Evolutionary conservation across 2,329 filamentous ascomycete species (phyloP).

Genomic region (Endothia cerciana): DNA sequence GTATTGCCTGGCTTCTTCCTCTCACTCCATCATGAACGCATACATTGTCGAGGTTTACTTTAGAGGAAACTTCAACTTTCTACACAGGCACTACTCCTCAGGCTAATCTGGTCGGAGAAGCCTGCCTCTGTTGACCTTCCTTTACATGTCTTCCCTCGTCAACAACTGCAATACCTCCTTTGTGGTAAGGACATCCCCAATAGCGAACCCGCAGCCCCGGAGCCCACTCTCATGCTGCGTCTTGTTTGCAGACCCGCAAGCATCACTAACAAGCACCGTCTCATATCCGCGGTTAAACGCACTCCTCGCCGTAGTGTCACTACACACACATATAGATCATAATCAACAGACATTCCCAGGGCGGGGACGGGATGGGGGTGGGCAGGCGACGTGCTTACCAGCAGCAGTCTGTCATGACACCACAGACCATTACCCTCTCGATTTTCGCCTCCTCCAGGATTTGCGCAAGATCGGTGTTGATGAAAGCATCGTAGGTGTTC

Average conservation of each 20-base stretch:
- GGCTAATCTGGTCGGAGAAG: background rate
- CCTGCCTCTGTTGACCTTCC: background rate
- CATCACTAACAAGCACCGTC: conserved; percentile 45
- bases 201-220: conserved; percentile 40
- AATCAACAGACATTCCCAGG: background rate
- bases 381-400: conserved; percentile 28
- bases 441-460: conserved; percentile 35
- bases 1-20: background rate
- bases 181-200: conserved; percentile 33
- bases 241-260: conserved; percentile 40
- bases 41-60: no score
- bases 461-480: conserved; percentile 39
- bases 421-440: conserved; percentile 42
- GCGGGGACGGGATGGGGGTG: background rate
- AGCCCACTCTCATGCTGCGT: conserved; percentile 40
- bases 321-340: background rate
- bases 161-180: background rate
- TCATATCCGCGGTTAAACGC: conserved; percentile 46
- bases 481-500: conserved; percentile 47
- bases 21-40: background rate
- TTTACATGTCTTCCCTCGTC: background rate
- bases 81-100: background rate
- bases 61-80: background rate
- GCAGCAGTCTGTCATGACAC: conserved; percentile 49
- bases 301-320: conserved; percentile 42